Evolutionary conservation across 2,329 filamentous ascomycete genomes (phyloP), one percentile per base, ranked within the genome.

Genomic region (Fusarium nygamai): DNA sequence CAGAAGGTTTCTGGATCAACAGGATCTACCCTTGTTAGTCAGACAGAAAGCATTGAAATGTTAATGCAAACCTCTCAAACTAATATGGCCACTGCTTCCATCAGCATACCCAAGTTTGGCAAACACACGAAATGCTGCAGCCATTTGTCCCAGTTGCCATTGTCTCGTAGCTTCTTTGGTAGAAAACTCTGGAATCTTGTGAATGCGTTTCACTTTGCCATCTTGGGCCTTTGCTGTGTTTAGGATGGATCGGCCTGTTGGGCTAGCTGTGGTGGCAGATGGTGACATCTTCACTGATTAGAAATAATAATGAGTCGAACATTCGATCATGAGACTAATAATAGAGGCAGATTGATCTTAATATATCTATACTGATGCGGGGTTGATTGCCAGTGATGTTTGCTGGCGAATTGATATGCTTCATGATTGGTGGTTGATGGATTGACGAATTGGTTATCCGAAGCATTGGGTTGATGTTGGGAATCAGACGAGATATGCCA

Each of bases 91-190:
- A 43, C 84, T 84, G 63, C 83, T 80, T 5, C 86, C 85, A 69
- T 87, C 86, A 39, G 84, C 79, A 70, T 81, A 87, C 11, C 86
- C 85, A 14, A 83, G 74, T 54, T 83, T 84, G 6, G 83, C 84
- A 76, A 87, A 87, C n/a, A 87, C 82, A 34, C 86, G 82, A 62
- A 87, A 87, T 4, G 86, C 85, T 8, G 82, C 80, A 0, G 83
- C 86, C 77, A 87, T 82, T 54, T 86, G 82, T 16, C 85, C 72
- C 6, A 82, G 69, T 57, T 80, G 80, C 79, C 81, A 83, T 65
- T 67, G 67, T 24, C 79, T 74, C 5, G 77, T 69, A 10, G 67
- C 75, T 39, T 80, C 77, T 46, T 62, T 70, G 6, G 72, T 76
- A 4, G 67, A n/a, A 33, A 64, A 75, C 13, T 60, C 62, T 9